Base-by-base conservation (phyloP, 2,329 filamentous ascomycete genomes). In the Penicillium frequentans region DNA sequence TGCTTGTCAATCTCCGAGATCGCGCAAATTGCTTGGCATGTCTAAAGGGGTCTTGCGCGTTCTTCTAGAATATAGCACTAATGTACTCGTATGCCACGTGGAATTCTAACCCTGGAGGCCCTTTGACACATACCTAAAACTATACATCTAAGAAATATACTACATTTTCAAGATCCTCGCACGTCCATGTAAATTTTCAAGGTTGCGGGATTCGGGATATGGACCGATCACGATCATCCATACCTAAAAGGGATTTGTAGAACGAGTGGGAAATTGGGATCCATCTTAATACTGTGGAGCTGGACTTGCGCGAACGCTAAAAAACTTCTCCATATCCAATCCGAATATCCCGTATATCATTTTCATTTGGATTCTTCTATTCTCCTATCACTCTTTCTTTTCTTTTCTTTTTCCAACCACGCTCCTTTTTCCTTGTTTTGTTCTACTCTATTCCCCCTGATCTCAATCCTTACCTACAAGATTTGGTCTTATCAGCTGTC, bases 251-350 rank as follows among this genome's bases (percentile, higher is more conserved):
- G 49, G 55, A 24, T 24, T 46, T 16, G 45, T 33, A 39, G 61
- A 59, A 56, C 56, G 21, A 61, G 55, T 52, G 63, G 64, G 60
- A 65, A 65, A 65, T 64, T 65, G 48, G 57, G 54, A 58, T 59
- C 55, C 58, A 54, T 57, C 45, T 14, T 13, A 11, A 23, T 6
- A 19, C 19, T 27, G 59, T 62, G 63, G 63, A 63, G 64, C 52
- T 52, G 48, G 54, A 57, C 33, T 42, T 39, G n/a, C 58, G 55
- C 55, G 31, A 62, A 63, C 62, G 57, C 61, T 64, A 63, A 58
- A 50, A 42, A 42, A 42, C 39, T 42, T 47, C 45, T 47, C 44
- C 52, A 44, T 29, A 39, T 54, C 37, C 33, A 42, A 47, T 49
- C 35, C 33, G 26, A 54, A 48, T 46, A 53, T 35, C 44, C 48